Evolutionary conservation across 805 yeast species (phyloP), one percentile per base, ranked within the genome.

Genomic region (Metschnikowia henanensis): DNA sequence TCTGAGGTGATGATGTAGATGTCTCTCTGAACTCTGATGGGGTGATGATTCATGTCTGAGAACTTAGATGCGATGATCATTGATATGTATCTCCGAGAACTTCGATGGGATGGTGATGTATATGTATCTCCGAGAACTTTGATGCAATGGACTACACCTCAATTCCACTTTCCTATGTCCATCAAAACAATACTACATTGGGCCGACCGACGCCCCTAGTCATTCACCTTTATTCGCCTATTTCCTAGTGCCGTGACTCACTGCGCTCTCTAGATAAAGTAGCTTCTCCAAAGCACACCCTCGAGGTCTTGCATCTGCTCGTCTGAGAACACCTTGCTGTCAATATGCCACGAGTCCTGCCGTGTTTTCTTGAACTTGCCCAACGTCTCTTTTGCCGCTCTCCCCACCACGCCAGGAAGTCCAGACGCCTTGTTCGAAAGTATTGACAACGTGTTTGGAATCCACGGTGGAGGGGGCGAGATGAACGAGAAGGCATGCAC

Each of bases 281-380:
- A 92, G 60, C 95, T 87, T 61, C 87, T 85, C 87, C 96, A 85
- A 21, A 91, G 65, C 4, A 92, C 97, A 32, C 99, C 99, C 62
- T 92, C 99, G 35, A 92, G 68, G 60, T 89, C 96, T 58, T 89
- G 94, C 39, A 90, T 70, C 63, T 92, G 95, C 4, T 84, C 87
- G 37, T 76, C 79, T 7, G 82, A 80, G 61, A 92, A 94, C 12
- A 77, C 80, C 52, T 73, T 73, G 47, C 85, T 77, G 60, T 92
- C 99, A 46, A 89, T 79, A 57, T 87, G 95, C 99, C 99, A 92
- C 0, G 97, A 89, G 57, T 92, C 99, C 46, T 91, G 95, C 52
- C 98, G 78, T 5, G 88, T 81, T 68, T 90, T 90, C 62, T 91
- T 92, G 68, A 94, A 94, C 50, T 81, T 83, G 50, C 95, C 83